Percentiles rank a stretch among this genome's conserved stretches.
Evolutionary conservation across 345 rosid species (phyloP).

Genomic region (Pistacia integerrima): DNA sequence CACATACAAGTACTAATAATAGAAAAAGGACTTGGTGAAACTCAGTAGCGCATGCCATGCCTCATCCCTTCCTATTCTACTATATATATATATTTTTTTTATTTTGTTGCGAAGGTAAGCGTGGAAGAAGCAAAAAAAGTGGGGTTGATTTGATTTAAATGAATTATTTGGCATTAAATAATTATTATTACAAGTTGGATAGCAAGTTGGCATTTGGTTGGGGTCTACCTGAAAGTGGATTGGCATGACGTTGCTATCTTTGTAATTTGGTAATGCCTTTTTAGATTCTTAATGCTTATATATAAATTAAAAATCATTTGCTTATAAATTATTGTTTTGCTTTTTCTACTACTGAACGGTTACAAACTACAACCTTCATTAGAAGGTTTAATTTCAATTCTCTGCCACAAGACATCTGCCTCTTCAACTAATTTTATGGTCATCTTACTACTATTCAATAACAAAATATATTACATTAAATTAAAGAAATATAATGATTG

Average conservation of each 20-base stretch:
- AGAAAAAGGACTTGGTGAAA: neutral
- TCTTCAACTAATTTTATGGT: constrained; percentile 31
- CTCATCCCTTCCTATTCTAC: too few species aligned
- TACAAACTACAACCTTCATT: neutral
- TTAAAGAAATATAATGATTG: too few species aligned
- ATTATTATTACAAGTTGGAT: constrained; percentile 18
- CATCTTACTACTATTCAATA: neutral
- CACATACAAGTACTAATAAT: neutral
- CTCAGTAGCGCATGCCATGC: neutral
- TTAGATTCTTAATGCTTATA: constrained; percentile 19
- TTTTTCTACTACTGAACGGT: constrained; percentile 22
- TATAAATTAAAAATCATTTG: too few species aligned
- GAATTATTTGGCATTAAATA: too few species aligned
- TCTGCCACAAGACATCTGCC: constrained; percentile 40
- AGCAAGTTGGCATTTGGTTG: constrained; percentile 22
- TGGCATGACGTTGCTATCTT: constrained; percentile 21
- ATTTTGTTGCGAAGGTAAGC: neutral
- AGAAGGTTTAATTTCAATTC: neutral
- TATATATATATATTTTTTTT: too few species aligned
- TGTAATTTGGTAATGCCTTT: neutral
- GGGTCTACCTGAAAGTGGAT: constrained; percentile 28
- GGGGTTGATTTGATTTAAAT: neutral
- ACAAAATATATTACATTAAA: too few species aligned
- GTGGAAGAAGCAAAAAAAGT: neutral
- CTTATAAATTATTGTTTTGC: neutral